A percentile compares a stretch with the other conserved stretches of the same genome.
These are phyloP conservation scores for Camelina hispida DNA, from an alignment of 345 rosid genomes.

Conservation along the genomic window DNA sequence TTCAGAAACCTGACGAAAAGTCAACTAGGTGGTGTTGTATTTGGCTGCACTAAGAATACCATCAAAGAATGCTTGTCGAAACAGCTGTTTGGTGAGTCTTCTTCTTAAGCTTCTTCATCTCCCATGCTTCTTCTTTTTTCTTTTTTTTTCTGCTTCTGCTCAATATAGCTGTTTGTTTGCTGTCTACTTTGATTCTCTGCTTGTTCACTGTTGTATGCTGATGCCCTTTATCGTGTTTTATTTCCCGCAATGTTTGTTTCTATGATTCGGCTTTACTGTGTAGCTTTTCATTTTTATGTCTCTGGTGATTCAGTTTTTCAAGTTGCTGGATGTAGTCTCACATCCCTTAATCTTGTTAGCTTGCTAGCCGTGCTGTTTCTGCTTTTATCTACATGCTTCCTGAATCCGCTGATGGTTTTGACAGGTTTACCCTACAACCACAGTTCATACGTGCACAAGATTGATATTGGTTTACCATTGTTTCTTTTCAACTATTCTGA, in stretches of 20 bases:
- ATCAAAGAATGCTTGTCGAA: conserved; percentile 62
- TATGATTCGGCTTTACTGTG: not conserved
- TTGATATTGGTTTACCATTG: conserved; percentile 66
- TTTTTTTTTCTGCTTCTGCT: conserved; percentile 15
- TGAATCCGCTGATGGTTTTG: conserved; percentile 29
- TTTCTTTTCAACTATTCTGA: conserved; percentile 86
- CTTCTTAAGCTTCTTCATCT: not conserved
- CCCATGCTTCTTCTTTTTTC: not conserved
- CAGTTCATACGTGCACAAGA: conserved; percentile 60
- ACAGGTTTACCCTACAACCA: conserved; percentile 76
- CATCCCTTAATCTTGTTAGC: conserved; percentile 10
- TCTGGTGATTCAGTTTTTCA: not conserved
- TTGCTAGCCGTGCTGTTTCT: conserved; percentile 16
- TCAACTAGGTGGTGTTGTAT: conserved; percentile 73
- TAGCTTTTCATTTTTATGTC: not conserved
- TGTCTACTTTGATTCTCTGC: not conserved
- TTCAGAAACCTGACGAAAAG: conserved; percentile 56
- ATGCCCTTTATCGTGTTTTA: not conserved
- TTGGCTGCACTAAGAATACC: conserved; percentile 67
- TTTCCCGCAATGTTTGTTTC: not conserved
- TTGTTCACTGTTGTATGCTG: not conserved
- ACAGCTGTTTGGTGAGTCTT: conserved; percentile 69
- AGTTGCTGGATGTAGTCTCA: conserved; percentile 13
- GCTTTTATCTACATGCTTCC: conserved; percentile 12
- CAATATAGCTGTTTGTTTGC: not conserved